Percentiles rank a stretch among this genome's conserved stretches.
phyloP scores from a whole-genome alignment of 2,329 filamentous ascomycete genomes.

The Orbilia javanica region DNA sequence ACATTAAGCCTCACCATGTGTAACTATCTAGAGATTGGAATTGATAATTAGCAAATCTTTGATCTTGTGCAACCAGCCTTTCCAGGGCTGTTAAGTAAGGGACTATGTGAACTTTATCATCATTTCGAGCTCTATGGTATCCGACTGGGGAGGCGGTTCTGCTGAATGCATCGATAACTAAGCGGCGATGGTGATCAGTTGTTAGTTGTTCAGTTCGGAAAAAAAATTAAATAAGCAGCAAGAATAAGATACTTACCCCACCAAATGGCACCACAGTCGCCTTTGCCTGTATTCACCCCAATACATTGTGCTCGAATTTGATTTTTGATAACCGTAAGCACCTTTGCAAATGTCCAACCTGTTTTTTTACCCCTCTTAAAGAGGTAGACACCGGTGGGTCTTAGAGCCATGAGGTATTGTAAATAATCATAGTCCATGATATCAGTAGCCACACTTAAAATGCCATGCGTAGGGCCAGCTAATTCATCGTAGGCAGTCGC shows the following conservation, averaged over 20 bases:
- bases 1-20: not conserved
- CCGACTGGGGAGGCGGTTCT: not conserved
- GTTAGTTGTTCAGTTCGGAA: not conserved
- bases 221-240: not conserved
- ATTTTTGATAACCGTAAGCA: not conserved
- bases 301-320: not conserved
- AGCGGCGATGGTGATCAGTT: not conserved
- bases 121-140: not conserved
- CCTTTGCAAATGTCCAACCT: not conserved
- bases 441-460: not conserved
- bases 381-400: not conserved
- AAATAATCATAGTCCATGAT: not conserved
- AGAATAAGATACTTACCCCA: not conserved
- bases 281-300: not conserved
- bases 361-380: not conserved
- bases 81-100: not conserved
- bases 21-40: not conserved
- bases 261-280: conserved; percentile 1
- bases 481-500: not conserved
- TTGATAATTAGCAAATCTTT: not conserved
- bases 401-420: not conserved
- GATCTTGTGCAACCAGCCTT: not conserved
- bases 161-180: not conserved
- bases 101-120: not conserved
- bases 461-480: not conserved